Evolutionary conservation across 2,329 filamentous ascomycete species (phyloP).

Genomic region (Karstenula rhodostoma): DNA sequence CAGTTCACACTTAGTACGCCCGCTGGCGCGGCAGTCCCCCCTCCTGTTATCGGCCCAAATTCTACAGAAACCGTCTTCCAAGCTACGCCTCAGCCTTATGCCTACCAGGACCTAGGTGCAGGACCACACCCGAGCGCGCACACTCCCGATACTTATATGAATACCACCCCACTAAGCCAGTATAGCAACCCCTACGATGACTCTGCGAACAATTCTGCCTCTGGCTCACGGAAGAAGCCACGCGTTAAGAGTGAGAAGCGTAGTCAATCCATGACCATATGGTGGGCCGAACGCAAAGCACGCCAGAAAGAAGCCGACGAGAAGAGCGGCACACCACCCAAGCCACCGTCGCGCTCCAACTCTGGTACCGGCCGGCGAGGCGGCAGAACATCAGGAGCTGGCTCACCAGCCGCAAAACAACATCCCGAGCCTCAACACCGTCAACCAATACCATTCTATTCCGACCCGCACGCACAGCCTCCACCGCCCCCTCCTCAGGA

Average conservation of each 20-base stretch:
- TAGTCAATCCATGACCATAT: constrained; percentile 55
- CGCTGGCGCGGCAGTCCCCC: constrained; percentile 22
- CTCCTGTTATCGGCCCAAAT: constrained; percentile 34
- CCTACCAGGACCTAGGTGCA: constrained; percentile 28
- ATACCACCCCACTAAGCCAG: constrained; percentile 43
- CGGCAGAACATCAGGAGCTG: constrained; percentile 27
- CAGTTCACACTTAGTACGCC: constrained; percentile 47
- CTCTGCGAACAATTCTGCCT: constrained; percentile 26
- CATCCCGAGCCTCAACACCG: constrained; percentile 24
- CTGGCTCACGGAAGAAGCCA: constrained; percentile 44
- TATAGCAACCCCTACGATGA: constrained; percentile 44
- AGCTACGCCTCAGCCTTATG: constrained; percentile 42
- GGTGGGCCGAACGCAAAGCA: constrained; percentile 56
- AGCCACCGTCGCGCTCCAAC: constrained; percentile 35
- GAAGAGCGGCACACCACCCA: constrained; percentile 32
- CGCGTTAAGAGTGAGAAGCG: constrained; percentile 55
- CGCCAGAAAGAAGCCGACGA: constrained; percentile 45
- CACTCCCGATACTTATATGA: constrained; percentile 46
- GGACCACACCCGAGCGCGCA: constrained; percentile 33
- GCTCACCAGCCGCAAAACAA: constrained; percentile 28
- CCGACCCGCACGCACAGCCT: constrained; percentile 23
- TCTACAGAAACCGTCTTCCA: constrained; percentile 46
- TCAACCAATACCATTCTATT: constrained; percentile 23
- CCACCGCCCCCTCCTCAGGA: constrained; percentile 27
- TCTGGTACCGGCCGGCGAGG: constrained; percentile 35